phyloP scores from a whole-genome alignment of 495 filamentous ascomycete species.

The Aeminium ludgeri region DNA sequence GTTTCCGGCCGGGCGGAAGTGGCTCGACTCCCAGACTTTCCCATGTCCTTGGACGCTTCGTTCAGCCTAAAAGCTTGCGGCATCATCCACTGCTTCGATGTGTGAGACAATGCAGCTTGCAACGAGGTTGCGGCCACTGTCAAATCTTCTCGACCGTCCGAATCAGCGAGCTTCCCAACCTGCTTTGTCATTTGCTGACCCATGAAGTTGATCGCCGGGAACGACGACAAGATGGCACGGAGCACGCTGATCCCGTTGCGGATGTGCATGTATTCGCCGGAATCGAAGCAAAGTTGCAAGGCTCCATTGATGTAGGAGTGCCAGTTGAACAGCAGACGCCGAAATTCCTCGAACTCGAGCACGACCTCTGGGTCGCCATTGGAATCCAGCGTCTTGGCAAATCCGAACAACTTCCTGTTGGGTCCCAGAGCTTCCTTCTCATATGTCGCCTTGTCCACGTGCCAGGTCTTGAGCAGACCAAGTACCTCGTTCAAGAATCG shows the following conservation, averaged over 20 bases:
- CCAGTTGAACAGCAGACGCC: slow-evolving; percentile 74
- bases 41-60: slow-evolving; percentile 6
- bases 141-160: slow-evolving; percentile 69
- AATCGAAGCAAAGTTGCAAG: slow-evolving; percentile 56
- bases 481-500: slow-evolving; percentile 72
- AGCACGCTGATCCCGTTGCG: slow-evolving; percentile 87
- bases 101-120: slow-evolving; percentile 61
- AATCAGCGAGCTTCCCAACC: slow-evolving; percentile 47
- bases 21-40: slow-evolving; percentile 8
- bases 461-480: slow-evolving; percentile 65
- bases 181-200: slow-evolving; percentile 51
- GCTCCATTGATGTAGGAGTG: slow-evolving; percentile 61
- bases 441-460: slow-evolving; percentile 55
- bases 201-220: slow-evolving; percentile 80
- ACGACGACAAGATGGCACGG: slow-evolving; percentile 58
- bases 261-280: slow-evolving; percentile 90
- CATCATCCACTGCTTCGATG: slow-evolving; percentile 68
- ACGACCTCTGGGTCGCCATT: slow-evolving; percentile 35
- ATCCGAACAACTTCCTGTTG: slow-evolving; percentile 47
- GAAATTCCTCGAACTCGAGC: slow-evolving; percentile 69
- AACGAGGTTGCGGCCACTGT: slow-evolving; percentile 77
- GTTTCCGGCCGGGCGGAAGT: slow-evolving; percentile 13
- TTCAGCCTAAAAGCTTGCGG: slow-evolving; percentile 51
- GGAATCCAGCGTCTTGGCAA: slow-evolving; percentile 45
- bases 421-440: slow-evolving; percentile 59